phyloP scores from a whole-genome alignment of 176 grass and related monocot genomes.

The Oryza coarctata region DNA sequence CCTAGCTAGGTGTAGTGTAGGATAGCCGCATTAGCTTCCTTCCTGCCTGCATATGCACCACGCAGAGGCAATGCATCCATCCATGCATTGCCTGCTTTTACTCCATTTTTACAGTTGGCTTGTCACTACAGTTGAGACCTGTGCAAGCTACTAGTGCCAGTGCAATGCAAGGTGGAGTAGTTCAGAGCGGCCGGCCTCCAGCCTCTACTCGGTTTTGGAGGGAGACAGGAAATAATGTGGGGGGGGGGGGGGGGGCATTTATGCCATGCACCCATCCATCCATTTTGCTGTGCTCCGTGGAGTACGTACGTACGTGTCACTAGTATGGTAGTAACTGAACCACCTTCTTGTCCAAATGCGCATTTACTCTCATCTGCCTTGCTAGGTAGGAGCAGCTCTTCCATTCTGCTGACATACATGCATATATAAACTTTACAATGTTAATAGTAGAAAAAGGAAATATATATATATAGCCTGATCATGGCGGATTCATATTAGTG shows the following conservation, averaged over 20 bases:
- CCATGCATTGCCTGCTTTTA: neutral
- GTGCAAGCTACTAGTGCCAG: neutral
- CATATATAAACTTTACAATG: neutral
- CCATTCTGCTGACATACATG: slow-evolving; percentile 17
- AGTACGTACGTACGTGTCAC: slow-evolving; percentile 21
- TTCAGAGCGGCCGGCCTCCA: neutral
- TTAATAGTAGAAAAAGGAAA: too few relatives aligned
- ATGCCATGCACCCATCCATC: slow-evolving; percentile 26
- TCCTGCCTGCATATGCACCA: neutral
- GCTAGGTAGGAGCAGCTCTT: neutral
- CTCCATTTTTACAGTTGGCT: neutral
- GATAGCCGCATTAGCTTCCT: too few relatives aligned
- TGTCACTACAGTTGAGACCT: neutral
- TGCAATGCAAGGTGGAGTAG: neutral
- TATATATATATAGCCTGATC: too few relatives aligned
- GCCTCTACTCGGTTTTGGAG: neutral
- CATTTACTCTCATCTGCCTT: slow-evolving; percentile 27
- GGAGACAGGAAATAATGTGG: slow-evolving; percentile 28
- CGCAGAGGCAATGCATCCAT: neutral
- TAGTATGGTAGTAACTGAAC: neutral
- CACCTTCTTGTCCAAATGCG: neutral
- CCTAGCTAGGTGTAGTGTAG: neutral
- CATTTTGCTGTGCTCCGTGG: slow-evolving; percentile 33
- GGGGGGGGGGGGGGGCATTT: too few relatives aligned
- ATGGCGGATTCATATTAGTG: too few relatives aligned